These are phyloP conservation scores for Luzula sylvatica DNA, from an alignment of 176 grass and related monocot genomes.

Conservation along the genomic window DNA sequence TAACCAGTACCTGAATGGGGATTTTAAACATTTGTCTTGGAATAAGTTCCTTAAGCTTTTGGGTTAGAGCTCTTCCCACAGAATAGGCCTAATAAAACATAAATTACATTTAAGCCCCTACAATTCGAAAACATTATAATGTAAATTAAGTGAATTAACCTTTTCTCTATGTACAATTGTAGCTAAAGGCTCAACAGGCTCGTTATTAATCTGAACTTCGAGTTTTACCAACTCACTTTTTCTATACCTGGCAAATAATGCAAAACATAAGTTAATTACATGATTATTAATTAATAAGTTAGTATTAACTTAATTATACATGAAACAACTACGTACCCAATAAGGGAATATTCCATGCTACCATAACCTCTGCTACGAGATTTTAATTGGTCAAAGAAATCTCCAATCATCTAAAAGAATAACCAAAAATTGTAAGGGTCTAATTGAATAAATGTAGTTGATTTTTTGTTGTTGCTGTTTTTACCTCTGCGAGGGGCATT, in stretches of 20 bases:
- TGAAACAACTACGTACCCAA: conserved; percentile 39
- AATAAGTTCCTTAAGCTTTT: conserved; percentile 96
- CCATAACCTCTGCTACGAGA: conserved; percentile 97
- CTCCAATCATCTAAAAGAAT: conserved; percentile 76
- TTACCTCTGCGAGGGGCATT: conserved; percentile 92
- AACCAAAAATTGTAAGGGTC: background rate
- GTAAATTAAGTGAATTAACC: conserved; percentile 36
- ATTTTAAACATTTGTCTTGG: conserved; percentile 97
- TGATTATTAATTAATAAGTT: too few species aligned
- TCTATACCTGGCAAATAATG: conserved; percentile 50
- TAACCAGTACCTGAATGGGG: conserved; percentile 77
- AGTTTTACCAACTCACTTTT: conserved; percentile 85
- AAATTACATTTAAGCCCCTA: background rate
- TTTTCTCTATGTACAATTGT: conserved; percentile 97
- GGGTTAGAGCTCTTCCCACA: conserved; percentile 79
- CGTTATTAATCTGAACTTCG: conserved; percentile 88
- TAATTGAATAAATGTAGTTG: background rate
- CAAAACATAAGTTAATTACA: conserved; percentile 10
- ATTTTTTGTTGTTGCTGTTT: too few species aligned
- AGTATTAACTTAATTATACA: too few species aligned
- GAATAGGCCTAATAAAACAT: conserved; percentile 71
- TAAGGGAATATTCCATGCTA: conserved; percentile 95
- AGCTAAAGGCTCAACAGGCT: conserved; percentile 82
- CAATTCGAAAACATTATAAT: too few species aligned
- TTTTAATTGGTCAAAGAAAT: conserved; percentile 99